These are phyloP conservation scores for Pseudozyma tsukubaensis DNA, from an alignment of 1,284 basidiomycete genomes.

Conservation along the genomic window DNA sequence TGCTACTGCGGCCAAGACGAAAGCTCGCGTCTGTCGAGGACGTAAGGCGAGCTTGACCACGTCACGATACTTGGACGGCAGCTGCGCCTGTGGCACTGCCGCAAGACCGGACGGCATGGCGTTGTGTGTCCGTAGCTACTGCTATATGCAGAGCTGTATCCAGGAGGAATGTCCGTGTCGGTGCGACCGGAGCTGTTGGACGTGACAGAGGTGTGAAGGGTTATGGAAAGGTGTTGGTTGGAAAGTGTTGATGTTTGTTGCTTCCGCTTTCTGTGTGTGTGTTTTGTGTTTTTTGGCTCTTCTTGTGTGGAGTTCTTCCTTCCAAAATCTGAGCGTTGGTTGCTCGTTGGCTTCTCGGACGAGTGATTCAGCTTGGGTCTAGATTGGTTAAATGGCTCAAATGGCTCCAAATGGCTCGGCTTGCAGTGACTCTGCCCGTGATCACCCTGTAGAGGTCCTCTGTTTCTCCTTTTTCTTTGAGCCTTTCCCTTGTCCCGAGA, in stretches of 20 bases:
- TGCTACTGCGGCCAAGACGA: conserved; percentile 38
- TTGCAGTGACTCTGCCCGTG: neutral
- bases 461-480: neutral
- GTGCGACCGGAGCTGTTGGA: neutral
- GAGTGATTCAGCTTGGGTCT: neutral
- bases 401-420: too few relatives aligned
- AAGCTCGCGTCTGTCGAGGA: conserved; percentile 55
- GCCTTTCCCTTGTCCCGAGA: conserved; percentile 30
- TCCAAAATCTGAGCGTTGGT: conserved; percentile 4
- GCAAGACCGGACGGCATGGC: conserved; percentile 36
- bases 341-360: conserved; percentile 25
- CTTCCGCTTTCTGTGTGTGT: too few relatives aligned
- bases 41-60: conserved; percentile 50
- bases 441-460: conserved; percentile 6
- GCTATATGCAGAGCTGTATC: neutral
- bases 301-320: conserved; percentile 16
- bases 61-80: conserved; percentile 45
- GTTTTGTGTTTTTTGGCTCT: conserved; percentile 5
- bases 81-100: conserved; percentile 43
- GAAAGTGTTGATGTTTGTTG: conserved; percentile 15
- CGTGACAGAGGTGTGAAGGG: neutral
- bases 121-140: neutral
- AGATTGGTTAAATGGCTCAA: neutral
- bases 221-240: neutral
- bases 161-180: neutral